phyloP scores from a whole-genome alignment of 2,329 filamentous ascomycete genomes.

The Setomelanomma holmii region DNA sequence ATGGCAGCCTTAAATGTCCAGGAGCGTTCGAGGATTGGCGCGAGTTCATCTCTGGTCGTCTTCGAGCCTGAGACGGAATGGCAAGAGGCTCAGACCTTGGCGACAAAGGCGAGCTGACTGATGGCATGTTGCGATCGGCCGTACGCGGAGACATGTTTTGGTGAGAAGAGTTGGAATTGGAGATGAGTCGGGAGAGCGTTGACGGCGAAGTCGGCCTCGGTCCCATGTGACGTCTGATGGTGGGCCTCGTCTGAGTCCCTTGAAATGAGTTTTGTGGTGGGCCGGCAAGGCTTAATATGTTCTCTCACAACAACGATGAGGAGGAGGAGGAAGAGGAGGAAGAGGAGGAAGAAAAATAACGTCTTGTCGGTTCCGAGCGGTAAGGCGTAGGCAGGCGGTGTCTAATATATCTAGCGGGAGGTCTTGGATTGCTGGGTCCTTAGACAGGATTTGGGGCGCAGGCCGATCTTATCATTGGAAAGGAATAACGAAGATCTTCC shows the following conservation, averaged over 20 bases:
- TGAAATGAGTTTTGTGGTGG: constrained; percentile 6
- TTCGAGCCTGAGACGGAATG: constrained; percentile 44
- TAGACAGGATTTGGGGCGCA: constrained; percentile 31
- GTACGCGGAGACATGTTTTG: constrained; percentile 37
- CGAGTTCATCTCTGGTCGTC: constrained; percentile 39
- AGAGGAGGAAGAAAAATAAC: constrained; percentile 9
- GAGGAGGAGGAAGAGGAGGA: no score
- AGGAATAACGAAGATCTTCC: constrained; percentile 41
- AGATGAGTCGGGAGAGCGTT: constrained; percentile 26
- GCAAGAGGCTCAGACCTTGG: constrained; percentile 45
- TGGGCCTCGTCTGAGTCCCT: constrained; percentile 21
- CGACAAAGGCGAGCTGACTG: constrained; percentile 43
- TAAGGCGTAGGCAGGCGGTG: constrained; percentile 30
- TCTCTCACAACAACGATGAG: constrained; percentile 6
- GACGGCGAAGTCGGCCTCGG: constrained; percentile 27
- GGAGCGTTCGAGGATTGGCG: constrained; percentile 46
- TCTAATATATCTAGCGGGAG: constrained; percentile 43
- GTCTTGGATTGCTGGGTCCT: constrained; percentile 38
- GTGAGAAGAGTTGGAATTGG: constrained; percentile 23
- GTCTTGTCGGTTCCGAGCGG: constrained; percentile 16
- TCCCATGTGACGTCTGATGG: constrained; percentile 39
- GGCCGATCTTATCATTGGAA: constrained; percentile 40
- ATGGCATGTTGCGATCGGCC: constrained; percentile 39
- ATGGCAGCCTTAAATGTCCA: constrained; percentile 54
- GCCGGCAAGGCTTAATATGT: constrained; percentile 10